phyloP scores from a whole-genome alignment of 495 filamentous ascomycete species.

The Xylaria palmicola region DNA sequence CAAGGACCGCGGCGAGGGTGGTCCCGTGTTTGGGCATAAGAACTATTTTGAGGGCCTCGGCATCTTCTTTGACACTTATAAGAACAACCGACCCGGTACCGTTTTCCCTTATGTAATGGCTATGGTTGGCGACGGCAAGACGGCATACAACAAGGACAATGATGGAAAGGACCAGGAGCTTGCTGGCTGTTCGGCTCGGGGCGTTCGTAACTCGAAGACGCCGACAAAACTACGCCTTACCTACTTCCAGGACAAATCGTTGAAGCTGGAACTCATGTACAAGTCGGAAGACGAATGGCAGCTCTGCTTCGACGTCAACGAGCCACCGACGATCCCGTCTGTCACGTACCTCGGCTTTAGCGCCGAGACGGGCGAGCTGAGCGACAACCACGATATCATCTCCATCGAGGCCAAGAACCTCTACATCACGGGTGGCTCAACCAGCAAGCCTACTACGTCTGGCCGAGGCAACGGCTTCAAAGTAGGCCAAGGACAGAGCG shows the following conservation, averaged over 20 bases:
- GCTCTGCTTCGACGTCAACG: slow-evolving; percentile 78
- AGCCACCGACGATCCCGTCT: slow-evolving; percentile 75
- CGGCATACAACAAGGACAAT: slow-evolving; percentile 86
- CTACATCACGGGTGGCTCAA: slow-evolving; percentile 60
- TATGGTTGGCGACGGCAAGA: slow-evolving; percentile 91
- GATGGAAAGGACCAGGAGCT: slow-evolving; percentile 94
- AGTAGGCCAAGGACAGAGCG: slow-evolving; percentile 35
- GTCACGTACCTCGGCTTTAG: slow-evolving; percentile 94
- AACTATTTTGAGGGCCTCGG: slow-evolving; percentile 95
- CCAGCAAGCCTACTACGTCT: slow-evolving; percentile 37
- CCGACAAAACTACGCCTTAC: slow-evolving; percentile 86
- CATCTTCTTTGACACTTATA: slow-evolving; percentile 98
- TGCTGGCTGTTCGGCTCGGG: slow-evolving; percentile 91
- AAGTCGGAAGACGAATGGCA: slow-evolving; percentile 86
- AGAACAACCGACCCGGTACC: slow-evolving; percentile 95
- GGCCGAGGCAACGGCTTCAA: slow-evolving; percentile 38
- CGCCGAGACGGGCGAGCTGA: slow-evolving; percentile 93
- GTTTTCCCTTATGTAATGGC: slow-evolving; percentile 99
- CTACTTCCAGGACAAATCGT: slow-evolving; percentile 93
- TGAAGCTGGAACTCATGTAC: slow-evolving; percentile 92
- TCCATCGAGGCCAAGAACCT: slow-evolving; percentile 84
- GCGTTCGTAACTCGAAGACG: slow-evolving; percentile 72
- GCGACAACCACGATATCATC: slow-evolving; percentile 97
- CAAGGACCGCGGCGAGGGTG: slow-evolving; percentile 76
- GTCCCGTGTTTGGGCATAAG: slow-evolving; percentile 82